These are phyloP conservation scores for Geranomyces variabilis DNA, from an alignment of 192 early-diverging fungal genomes.

Conservation along the genomic window DNA sequence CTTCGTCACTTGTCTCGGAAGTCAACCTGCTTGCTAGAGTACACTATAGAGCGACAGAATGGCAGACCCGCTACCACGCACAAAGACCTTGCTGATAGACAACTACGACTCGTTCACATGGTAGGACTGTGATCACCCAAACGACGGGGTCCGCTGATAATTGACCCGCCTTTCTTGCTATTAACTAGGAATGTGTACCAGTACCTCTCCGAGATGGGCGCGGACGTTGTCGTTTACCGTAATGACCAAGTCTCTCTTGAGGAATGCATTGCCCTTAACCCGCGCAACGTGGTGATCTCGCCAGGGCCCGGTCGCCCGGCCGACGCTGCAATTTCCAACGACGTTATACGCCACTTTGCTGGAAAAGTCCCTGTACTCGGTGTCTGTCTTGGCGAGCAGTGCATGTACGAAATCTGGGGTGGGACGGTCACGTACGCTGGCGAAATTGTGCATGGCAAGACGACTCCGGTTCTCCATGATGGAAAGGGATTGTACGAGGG, in stretches of 20 bases:
- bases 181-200: conserved; percentile 82
- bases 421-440: conserved; percentile 91
- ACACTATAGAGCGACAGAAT: too few relatives aligned
- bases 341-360: conserved; percentile 81
- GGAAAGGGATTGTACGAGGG: conserved; percentile 83
- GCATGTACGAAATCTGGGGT: conserved; percentile 95
- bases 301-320: conserved; percentile 95
- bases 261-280: conserved; percentile 78
- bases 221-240: conserved; percentile 87
- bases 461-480: conserved; percentile 87
- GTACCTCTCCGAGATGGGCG: conserved; percentile 87
- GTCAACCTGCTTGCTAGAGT: too few relatives aligned
- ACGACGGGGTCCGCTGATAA: too few relatives aligned
- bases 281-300: conserved; percentile 93
- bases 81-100: conserved; percentile 81
- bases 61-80: not conserved
- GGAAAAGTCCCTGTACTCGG: conserved; percentile 97
- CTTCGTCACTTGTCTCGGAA: too few relatives aligned
- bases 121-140: conserved; percentile 19
- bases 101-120: conserved; percentile 99
- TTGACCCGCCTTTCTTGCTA: too few relatives aligned
- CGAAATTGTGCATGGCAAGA: conserved; percentile 98
- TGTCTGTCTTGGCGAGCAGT: conserved; percentile 97
- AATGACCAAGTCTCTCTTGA: conserved; percentile 94
- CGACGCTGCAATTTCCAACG: conserved; percentile 89